Evolutionary conservation across 306 rosid genomes (phyloP), one percentile per base, ranked within the genome.

Genomic region (Canavalia ensiformis): DNA sequence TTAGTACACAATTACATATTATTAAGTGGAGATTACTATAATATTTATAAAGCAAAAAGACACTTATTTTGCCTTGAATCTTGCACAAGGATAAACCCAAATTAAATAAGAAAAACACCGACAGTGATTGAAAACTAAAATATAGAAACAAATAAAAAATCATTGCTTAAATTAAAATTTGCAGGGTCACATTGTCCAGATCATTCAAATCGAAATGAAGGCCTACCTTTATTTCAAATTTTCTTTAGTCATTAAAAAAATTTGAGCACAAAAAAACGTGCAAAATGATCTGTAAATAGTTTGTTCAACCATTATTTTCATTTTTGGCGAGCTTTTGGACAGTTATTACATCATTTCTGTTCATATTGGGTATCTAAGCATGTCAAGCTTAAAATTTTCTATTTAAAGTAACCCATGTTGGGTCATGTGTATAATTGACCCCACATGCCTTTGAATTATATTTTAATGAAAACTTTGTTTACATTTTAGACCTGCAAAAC

Each of bases 191-290:
- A 2, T 65, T 64, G 31, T 63, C 33, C 3, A 3, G 37, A 33
- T 76, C 46, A 46, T 67, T 71, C 65, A 8, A 34, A 11, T 13
- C 33, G 33, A n/a, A 11, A 28, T 12, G 6, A 39, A 41, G 2
- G 7, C 3, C 54, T 10, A 65, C 30, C 29, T 35, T 50, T 58
- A 2, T 58, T 58, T 58, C 5, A 1, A 18, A 18, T 65, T 39
- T 39, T 0, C 13, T 28, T 39, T 30, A 55, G 4, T 44, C 44
- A 39, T 52, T 30, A 28, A 50, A 60, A n/a, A 25, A 59, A 7
- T 56, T 77, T 77, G 10, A 29, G 72, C 44, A 7, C 54, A 57
- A 10, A 42, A 46, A 77, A 74, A 58, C 77, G 78, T 79, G 81
- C 69, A 35, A 67, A 62, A 60, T 68, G 11, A 44, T 39, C 0